These are phyloP conservation scores for Leishmania guyanensis DNA, from an alignment of 208 protist genomes.

Conservation along the genomic window DNA sequence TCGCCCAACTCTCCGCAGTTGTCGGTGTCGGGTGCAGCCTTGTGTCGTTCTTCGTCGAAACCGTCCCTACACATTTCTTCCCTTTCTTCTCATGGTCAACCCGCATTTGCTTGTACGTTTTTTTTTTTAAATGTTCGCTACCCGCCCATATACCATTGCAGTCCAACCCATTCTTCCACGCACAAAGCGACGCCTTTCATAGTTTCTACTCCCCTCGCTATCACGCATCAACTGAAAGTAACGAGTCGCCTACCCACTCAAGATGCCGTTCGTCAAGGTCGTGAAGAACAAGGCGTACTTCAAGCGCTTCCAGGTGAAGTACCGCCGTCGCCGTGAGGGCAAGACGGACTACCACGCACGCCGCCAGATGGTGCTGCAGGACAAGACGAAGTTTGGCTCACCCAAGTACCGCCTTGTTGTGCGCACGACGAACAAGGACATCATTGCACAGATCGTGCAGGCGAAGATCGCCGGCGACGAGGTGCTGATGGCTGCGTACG, in stretches of 20 bases:
- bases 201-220: background rate
- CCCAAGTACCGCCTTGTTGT: constrained; percentile 99
- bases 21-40: background rate
- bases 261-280: constrained; percentile 90
- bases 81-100: background rate
- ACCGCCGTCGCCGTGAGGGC: constrained; percentile 96
- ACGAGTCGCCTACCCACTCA: background rate
- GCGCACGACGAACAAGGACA: constrained; percentile 97
- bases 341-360: constrained; percentile 99
- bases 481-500: constrained; percentile 95
- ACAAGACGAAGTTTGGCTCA: constrained; percentile 99
- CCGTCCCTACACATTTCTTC: background rate
- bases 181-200: background rate
- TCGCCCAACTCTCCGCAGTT: background rate
- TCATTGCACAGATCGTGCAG: constrained; percentile 97
- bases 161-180: background rate
- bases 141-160: background rate
- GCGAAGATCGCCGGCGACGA: constrained; percentile 96
- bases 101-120: background rate
- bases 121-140: background rate
- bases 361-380: constrained; percentile 96
- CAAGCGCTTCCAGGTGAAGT: constrained; percentile 99
- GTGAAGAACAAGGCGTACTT: constrained; percentile 97
- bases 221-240: background rate
- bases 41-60: background rate